Conservation (phyloP, 129 eudicot genomes). For the Flaveria bidentis region DNA sequence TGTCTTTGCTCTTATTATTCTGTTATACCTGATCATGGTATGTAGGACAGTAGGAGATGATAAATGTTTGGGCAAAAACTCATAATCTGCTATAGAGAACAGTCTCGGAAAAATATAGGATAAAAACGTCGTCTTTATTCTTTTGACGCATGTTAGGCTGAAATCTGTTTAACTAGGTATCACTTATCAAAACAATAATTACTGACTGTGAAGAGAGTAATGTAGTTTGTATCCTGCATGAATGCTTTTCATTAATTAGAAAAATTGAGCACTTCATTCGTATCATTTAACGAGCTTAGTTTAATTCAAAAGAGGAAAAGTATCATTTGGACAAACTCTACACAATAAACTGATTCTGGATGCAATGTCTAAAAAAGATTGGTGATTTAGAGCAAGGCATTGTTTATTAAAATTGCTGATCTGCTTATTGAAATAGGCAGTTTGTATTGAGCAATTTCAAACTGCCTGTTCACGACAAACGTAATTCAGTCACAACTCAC, state of each 20-base stretch:
- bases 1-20: neutral
- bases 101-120: slow-evolving; percentile 3
- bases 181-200: neutral
- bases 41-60: neutral
- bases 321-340: neutral
- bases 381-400: neutral
- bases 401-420: neutral
- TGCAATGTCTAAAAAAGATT: neutral
- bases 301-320: neutral
- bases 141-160: slow-evolving; percentile 4
- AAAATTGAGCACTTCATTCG: neutral
- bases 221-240: neutral
- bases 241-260: neutral
- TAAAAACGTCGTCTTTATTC: neutral
- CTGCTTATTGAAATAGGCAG: neutral
- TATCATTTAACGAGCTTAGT: neutral
- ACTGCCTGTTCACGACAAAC: neutral
- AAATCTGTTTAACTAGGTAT: neutral
- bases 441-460: neutral
- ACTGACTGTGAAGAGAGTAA: neutral
- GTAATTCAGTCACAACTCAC: neutral
- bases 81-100: neutral
- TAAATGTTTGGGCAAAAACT: neutral
- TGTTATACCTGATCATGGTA: slow-evolving; percentile 9
- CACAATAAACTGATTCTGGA: neutral